phyloP scores from a whole-genome alignment of 208 protist genomes.

The Willaertia magna region DNA sequence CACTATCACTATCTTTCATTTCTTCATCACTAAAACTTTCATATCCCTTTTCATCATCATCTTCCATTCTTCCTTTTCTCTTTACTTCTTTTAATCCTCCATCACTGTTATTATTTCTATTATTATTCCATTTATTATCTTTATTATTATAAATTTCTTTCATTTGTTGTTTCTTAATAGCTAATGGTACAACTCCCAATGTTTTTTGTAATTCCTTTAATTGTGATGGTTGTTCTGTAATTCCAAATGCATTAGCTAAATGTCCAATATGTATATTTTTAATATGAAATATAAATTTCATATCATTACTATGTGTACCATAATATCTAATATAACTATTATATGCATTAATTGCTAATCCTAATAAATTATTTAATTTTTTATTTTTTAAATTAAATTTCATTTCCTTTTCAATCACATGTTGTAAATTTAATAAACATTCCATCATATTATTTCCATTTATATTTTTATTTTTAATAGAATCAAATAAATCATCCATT shows the following conservation, averaged over 20 bases:
- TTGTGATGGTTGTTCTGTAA: conserved; percentile 59
- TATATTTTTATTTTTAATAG: neutral
- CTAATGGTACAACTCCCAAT: neutral
- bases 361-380: neutral
- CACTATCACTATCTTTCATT: neutral
- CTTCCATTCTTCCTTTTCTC: neutral
- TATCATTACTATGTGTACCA: conserved; percentile 57
- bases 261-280: conserved; percentile 69
- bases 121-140: neutral
- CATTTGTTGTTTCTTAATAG: neutral
- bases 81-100: neutral
- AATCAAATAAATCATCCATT: neutral
- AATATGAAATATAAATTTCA: conserved; percentile 78
- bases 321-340: conserved; percentile 76
- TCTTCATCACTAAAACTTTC: neutral
- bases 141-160: neutral
- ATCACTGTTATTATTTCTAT: neutral
- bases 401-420: neutral
- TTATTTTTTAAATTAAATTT: neutral
- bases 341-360: conserved; percentile 46
- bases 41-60: neutral
- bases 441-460: neutral
- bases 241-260: conserved; percentile 71
- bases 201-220: conserved; percentile 20
- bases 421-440: neutral